Evolutionary conservation across 1,284 basidiomycete genomes (phyloP).

Genomic region (Apiotrichum akiyoshidainum): DNA sequence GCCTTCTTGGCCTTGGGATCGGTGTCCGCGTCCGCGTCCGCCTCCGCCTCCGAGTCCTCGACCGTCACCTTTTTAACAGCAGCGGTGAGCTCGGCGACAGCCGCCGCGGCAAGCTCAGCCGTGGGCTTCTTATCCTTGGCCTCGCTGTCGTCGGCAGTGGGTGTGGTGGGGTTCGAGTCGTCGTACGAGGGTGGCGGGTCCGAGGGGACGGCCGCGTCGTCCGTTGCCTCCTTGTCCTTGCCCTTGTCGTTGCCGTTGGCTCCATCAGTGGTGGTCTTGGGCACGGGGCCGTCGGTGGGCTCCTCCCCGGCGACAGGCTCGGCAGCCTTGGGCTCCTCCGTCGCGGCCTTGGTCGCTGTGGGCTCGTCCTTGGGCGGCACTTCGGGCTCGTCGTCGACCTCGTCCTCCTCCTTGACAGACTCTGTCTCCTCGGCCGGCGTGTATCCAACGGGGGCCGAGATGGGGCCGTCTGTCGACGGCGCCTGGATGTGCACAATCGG

Average conservation of each 20-base stretch:
- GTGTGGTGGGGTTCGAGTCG: background rate
- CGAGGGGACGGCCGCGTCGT: background rate
- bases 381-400: background rate
- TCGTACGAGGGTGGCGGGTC: background rate
- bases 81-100: background rate
- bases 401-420: slow-evolving; percentile 1
- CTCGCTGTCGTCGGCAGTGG: background rate
- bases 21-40: background rate
- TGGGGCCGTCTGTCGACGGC: slow-evolving; percentile 20
- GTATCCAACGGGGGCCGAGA: slow-evolving; percentile 19
- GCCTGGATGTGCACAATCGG: slow-evolving; percentile 23
- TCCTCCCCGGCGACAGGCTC: no score
- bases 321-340: no score
- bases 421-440: slow-evolving; percentile 8
- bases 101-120: background rate
- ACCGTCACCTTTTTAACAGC: background rate
- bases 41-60: background rate
- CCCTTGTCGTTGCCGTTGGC: background rate
- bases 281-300: no score
- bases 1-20: slow-evolving; percentile 7
- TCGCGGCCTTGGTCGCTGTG: background rate
- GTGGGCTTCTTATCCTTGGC: background rate
- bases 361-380: slow-evolving; percentile 7
- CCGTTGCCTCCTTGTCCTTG: slow-evolving; percentile 5
- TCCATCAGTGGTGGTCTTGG: no score